Base-by-base conservation (phyloP, 2,329 filamentous ascomycete species). In the Clonostachys byssicola region DNA sequence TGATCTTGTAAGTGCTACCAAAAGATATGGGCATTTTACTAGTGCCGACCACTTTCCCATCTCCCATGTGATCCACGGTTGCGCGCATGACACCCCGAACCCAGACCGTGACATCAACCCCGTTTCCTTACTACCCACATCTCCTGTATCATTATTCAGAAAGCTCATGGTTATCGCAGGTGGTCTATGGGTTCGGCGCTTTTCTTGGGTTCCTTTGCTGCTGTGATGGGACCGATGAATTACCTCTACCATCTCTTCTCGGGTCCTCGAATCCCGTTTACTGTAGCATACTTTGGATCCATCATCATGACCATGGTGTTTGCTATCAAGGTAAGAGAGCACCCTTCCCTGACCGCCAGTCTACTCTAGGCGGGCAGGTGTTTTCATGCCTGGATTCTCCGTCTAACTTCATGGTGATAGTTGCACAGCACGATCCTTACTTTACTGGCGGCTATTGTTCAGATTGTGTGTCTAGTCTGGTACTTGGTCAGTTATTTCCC, bases 401-500 rank as follows among this genome's bases (percentile, higher is more conserved):
- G 23, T 30, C 12, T 38, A 43, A 40, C 49, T 17, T 14, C 14
- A 42, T 13, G 12, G 18, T 42, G 23, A 42, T 59, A 96, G 91
- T 83, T 95, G 54, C 87, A 87, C 64, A 92, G 79, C 63, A 91
- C 88, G 39, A 70, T 95, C 52, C 81, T 97, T 54, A 97, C 94
- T 14, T 75, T 97, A 47, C 73, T 96, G 53, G 88, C 91, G 18
- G 85, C 89, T 51, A 77, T 96, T 50, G 72, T 92, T 56, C 94
- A 99, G 65, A 76, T 97, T 47, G 84, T 85, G 46, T 88, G 87
- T 52, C 74, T 97, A 53, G 54, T 89, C 42, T 97, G 92, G 92
- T 97, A 97, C 70, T 77, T 96, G 42, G 85, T 97, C 66, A 95
- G 89, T 70, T 99, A 99, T 68, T 97, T 97, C 60, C 94, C 94